These are phyloP conservation scores for Gentiana dahurica DNA, from an alignment of 257 asterid species.

Conservation along the genomic window DNA sequence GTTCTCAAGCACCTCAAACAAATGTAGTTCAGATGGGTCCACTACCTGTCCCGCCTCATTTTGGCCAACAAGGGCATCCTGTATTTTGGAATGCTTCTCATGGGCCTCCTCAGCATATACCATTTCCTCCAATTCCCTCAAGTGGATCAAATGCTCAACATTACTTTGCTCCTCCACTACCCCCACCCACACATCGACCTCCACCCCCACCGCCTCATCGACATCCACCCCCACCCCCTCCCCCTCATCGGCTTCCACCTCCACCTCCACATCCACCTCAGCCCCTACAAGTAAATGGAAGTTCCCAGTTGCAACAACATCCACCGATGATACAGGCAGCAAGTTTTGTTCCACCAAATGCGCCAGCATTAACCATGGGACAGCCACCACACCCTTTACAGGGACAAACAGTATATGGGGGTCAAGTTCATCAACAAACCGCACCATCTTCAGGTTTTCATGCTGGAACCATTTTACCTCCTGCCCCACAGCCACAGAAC, in stretches of 20 bases:
- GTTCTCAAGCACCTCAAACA: constrained; percentile 23
- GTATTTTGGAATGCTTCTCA: constrained; percentile 25
- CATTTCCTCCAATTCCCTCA: constrained; percentile 21
- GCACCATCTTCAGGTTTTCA: constrained; percentile 23
- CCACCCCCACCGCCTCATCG: constrained; percentile 24
- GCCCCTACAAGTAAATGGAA: constrained; percentile 20
- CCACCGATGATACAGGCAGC: constrained; percentile 41
- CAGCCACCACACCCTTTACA: constrained; percentile 38
- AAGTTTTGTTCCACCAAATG: constrained; percentile 27
- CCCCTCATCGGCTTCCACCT: constrained; percentile 9
- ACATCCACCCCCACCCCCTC: constrained; percentile 28
- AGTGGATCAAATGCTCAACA: constrained; percentile 31
- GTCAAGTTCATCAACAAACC: constrained; percentile 27
- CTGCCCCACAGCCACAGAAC: constrained; percentile 20
- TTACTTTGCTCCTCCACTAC: constrained; percentile 30
- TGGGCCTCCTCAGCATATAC: constrained; percentile 27
- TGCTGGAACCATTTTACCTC: constrained; percentile 20
- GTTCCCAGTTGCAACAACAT: constrained; percentile 29
- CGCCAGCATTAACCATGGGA: constrained; percentile 22
- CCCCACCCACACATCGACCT: constrained; percentile 10
- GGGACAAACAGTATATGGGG: constrained; percentile 29
- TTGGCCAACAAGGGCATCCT: constrained; percentile 21
- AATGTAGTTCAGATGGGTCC: constrained; percentile 30
- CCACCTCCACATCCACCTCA: constrained; percentile 23
- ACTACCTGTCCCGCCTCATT: constrained; percentile 23